phyloP scores from a whole-genome alignment of 768 basidiomycete species.

The Rubroboletus pulcherrimus region DNA sequence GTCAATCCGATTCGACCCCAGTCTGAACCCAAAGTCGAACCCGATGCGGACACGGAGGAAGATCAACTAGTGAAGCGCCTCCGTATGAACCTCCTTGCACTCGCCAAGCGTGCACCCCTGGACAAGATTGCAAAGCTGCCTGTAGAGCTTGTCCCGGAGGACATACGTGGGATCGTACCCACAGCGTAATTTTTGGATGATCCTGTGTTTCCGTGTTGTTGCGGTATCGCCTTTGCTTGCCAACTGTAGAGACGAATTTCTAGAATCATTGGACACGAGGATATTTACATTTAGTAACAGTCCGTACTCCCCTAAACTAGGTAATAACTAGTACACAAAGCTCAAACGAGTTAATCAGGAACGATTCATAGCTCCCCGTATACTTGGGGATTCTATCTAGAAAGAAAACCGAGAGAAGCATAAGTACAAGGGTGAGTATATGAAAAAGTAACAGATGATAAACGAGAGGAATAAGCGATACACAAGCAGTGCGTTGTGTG shows the following conservation, averaged over 20 bases:
- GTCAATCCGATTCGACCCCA: background rate
- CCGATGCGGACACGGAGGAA: slow-evolving; percentile 30
- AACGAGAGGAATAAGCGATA: slow-evolving; percentile 10
- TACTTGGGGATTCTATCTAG: slow-evolving; percentile 1
- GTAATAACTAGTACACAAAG: slow-evolving; percentile 16
- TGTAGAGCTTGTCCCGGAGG: slow-evolving; percentile 60
- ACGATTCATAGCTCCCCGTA: background rate
- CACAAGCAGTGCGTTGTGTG: background rate
- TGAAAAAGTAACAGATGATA: background rate
- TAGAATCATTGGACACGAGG: slow-evolving; percentile 1
- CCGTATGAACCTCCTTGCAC: slow-evolving; percentile 69
- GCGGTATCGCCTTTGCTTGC: background rate
- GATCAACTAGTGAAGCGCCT: slow-evolving; percentile 53
- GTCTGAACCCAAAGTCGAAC: background rate
- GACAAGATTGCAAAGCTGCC: slow-evolving; percentile 66
- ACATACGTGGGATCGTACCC: slow-evolving; percentile 61
- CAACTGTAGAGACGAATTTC: background rate
- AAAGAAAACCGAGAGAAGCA: background rate
- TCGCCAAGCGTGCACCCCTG: slow-evolving; percentile 74
- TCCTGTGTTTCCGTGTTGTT: background rate
- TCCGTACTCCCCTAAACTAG: background rate
- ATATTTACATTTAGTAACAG: background rate
- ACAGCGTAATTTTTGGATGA: slow-evolving; percentile 28
- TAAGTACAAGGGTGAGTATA: background rate
- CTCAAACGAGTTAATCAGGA: background rate